Percentiles rank a stretch among this genome's conserved stretches.
Evolutionary conservation across 208 protist genomes (phyloP).

Genomic region (Wallacemonas sp.): DNA sequence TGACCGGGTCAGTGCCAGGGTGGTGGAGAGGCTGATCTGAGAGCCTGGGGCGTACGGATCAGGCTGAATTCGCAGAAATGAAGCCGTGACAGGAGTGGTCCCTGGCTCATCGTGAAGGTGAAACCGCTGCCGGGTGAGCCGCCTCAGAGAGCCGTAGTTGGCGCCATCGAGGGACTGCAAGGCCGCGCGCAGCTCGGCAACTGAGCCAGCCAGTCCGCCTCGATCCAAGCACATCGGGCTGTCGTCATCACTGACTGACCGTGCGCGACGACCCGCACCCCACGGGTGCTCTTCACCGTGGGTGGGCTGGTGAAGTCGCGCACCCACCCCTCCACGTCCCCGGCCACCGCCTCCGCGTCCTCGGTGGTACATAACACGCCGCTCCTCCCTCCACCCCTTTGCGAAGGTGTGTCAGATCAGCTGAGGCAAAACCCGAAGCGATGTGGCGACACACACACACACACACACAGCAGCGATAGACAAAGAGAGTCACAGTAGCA

Average conservation of each 20-base stretch:
- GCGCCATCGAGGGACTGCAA: constrained; percentile 39
- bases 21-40: constrained; percentile 39
- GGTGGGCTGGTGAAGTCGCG: too few species aligned
- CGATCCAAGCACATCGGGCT: too few species aligned
- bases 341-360: too few species aligned
- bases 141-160: constrained; percentile 60
- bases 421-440: background rate
- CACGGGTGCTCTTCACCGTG: too few species aligned
- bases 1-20: constrained; percentile 31
- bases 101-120: constrained; percentile 10
- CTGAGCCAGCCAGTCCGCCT: too few species aligned
- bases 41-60: constrained; percentile 82
- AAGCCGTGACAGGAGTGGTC: background rate
- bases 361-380: too few species aligned
- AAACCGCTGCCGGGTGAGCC: constrained; percentile 39
- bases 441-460: background rate
- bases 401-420: too few species aligned
- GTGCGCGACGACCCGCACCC: too few species aligned
- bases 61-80: constrained; percentile 50
- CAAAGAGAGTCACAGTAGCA: background rate
- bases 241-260: too few species aligned
- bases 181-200: background rate
- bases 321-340: too few species aligned
- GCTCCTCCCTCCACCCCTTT: too few species aligned
- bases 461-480: background rate